Conservation (phyloP, 2,329 filamentous ascomycete species). For the Claviceps sp. region DNA sequence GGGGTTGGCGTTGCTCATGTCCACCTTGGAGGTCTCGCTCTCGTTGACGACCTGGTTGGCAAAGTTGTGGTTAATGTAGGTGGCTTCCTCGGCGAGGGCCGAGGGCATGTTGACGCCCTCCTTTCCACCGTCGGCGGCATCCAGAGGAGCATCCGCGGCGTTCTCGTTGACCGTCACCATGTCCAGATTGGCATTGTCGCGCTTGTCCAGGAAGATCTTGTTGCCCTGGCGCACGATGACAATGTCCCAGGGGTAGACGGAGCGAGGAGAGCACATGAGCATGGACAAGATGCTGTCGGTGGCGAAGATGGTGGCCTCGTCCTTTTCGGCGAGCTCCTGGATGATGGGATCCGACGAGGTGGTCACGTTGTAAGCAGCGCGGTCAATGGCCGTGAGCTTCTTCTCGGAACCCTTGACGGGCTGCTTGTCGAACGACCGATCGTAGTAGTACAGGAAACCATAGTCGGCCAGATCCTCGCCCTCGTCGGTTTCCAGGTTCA, state of each 20-base stretch:
- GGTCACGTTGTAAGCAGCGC: constrained; percentile 95
- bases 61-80: constrained; percentile 99
- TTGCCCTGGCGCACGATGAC: constrained; percentile 84
- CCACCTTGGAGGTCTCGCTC: constrained; percentile 61
- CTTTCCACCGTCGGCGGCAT: constrained; percentile 83
- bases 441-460: constrained; percentile 97
- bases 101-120: constrained; percentile 89
- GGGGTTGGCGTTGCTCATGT: constrained; percentile 81
- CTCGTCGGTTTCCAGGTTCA: constrained; percentile 88
- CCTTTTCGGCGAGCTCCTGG: constrained; percentile 89
- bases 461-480: constrained; percentile 93
- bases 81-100: constrained; percentile 89
- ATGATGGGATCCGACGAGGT: constrained; percentile 93
- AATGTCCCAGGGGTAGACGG: constrained; percentile 96
- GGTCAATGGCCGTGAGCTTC: constrained; percentile 78
- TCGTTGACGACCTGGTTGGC: constrained; percentile 89
- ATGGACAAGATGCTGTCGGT: constrained; percentile 96
- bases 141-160: constrained; percentile 84
- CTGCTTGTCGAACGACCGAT: constrained; percentile 86
- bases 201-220: constrained; percentile 99
- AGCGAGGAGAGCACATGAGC: constrained; percentile 96
- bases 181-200: constrained; percentile 84
- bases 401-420: constrained; percentile 80
- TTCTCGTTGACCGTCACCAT: constrained; percentile 99
- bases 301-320: constrained; percentile 92